A percentile compares a stretch with the other conserved stretches of the same genome.
Evolutionary conservation across 345 rosid genomes (phyloP).

Genomic region (Eucalyptus regnans): DNA sequence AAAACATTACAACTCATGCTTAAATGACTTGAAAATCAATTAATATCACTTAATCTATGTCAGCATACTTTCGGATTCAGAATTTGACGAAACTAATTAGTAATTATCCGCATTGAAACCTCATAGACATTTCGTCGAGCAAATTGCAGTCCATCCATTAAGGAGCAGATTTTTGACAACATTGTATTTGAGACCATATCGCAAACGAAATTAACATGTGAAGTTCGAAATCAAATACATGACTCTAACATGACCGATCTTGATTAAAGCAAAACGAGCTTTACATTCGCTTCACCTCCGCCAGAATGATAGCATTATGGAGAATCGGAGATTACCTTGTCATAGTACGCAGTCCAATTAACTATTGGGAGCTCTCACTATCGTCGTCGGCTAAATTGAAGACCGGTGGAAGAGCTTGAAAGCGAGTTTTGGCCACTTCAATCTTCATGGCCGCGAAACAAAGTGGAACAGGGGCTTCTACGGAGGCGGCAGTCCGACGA

Average conservation of each 20-base stretch:
- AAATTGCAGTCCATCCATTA: not conserved
- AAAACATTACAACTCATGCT: no score
- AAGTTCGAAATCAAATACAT: no score
- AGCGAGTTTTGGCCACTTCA: not conserved
- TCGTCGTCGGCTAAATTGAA: no score
- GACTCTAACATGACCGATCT: not conserved
- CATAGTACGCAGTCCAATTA: no score
- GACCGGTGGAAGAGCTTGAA: no score
- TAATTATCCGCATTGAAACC: not conserved
- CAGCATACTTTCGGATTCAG: no score
- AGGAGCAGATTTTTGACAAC: not conserved
- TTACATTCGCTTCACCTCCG: not conserved
- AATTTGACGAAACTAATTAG: not conserved
- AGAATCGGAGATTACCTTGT: not conserved
- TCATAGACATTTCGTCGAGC: no score
- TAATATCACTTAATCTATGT: no score
- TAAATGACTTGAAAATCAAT: no score
- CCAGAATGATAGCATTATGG: not conserved
- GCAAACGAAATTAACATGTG: slow-evolving; percentile 2
- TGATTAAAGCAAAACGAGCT: not conserved
- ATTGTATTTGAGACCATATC: no score
- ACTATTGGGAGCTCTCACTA: no score
- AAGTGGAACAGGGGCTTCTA: no score
- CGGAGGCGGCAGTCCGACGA: fast-evolving
- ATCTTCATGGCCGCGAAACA: not conserved